Conservation (phyloP, 2,329 filamentous ascomycete species). For the Epichloe typhina region DNA sequence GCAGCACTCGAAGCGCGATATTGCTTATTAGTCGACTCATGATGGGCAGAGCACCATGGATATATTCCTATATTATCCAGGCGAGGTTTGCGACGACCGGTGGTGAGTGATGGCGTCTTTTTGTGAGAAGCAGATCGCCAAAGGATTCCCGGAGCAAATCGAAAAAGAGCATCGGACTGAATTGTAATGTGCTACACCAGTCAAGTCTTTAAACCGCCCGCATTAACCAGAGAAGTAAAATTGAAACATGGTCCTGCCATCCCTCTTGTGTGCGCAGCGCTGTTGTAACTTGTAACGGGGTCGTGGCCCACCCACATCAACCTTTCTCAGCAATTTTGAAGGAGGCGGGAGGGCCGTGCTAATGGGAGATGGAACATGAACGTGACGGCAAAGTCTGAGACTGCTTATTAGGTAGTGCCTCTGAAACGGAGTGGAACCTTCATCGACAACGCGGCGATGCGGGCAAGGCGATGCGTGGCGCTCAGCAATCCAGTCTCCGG, state of each 20-base stretch:
- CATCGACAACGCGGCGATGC: neutral
- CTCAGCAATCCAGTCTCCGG: neutral
- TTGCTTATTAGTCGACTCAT: constrained; percentile 9
- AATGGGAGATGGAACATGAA: neutral
- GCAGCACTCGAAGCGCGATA: constrained; percentile 8
- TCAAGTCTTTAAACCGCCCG: neutral
- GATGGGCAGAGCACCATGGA: neutral
- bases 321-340: too few relatives aligned
- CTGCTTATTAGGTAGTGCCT: neutral
- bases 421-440: constrained; percentile 1
- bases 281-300: neutral
- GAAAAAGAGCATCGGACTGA: neutral
- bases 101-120: neutral
- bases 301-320: constrained; percentile 1
- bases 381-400: constrained; percentile 2
- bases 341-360: constrained; percentile 2
- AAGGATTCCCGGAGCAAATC: neutral
- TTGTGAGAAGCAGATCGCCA: neutral
- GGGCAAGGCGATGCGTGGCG: neutral
- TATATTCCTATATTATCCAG: neutral
- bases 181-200: neutral
- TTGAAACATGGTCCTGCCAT: neutral
- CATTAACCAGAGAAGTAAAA: neutral
- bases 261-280: neutral
- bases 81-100: neutral